phyloP scores from a whole-genome alignment of 352 stramenopile genomes.

The Phytophthora podocarpi region DNA sequence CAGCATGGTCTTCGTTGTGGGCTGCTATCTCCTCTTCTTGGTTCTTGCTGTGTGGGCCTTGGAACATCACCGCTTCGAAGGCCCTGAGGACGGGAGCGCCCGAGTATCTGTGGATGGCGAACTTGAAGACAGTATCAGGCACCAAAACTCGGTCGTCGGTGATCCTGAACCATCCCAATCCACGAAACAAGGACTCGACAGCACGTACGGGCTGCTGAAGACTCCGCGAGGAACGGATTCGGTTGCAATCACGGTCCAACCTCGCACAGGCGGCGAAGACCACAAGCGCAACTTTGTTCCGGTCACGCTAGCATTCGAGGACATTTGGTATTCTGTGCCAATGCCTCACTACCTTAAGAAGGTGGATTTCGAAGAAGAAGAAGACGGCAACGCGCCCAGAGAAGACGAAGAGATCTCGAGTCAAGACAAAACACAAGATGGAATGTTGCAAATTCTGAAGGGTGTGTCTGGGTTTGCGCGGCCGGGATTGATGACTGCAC shows the following conservation, averaged over 20 bases:
- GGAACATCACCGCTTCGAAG: conserved; percentile 41
- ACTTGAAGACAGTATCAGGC: not conserved
- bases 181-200: conserved; percentile 3
- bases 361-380: not conserved
- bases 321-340: conserved; percentile 47
- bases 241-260: conserved; percentile 19
- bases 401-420: not conserved
- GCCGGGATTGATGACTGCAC: conserved; percentile 57
- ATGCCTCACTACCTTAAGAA: conserved; percentile 39
- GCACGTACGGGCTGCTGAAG: conserved; percentile 27
- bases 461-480: conserved; percentile 60
- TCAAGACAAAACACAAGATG: conserved; percentile 19
- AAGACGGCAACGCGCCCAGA: conserved; percentile 17
- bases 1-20: conserved; percentile 41
- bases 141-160: not conserved
- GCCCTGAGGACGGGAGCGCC: conserved; percentile 14
- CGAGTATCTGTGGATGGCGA: not conserved
- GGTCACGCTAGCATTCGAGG: conserved; percentile 47
- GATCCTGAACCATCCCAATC: not conserved
- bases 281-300: conserved; percentile 36
- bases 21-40: conserved; percentile 46
- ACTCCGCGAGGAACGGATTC: conserved; percentile 26
- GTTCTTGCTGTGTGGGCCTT: conserved; percentile 29
- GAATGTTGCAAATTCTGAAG: conserved; percentile 80
- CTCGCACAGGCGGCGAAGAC: conserved; percentile 6